Evolutionary conservation across 257 asterid genomes (phyloP).

Genomic region (Penstemon barbatus): DNA sequence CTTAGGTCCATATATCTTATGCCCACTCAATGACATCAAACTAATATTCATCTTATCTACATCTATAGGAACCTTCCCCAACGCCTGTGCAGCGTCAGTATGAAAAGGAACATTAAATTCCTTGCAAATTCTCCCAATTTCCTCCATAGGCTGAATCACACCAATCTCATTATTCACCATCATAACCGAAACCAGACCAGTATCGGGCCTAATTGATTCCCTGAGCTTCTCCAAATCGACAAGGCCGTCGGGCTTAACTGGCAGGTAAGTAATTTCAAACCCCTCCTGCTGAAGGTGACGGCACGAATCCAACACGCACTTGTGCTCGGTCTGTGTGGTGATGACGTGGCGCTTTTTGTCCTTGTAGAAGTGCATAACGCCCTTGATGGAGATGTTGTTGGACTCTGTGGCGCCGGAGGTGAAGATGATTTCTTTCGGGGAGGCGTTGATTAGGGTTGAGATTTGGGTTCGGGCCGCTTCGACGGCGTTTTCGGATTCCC

Average conservation of each 20-base stretch:
- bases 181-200: constrained; percentile 82
- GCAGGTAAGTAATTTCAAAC: constrained; percentile 76
- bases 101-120: constrained; percentile 78
- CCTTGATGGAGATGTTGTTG: constrained; percentile 81
- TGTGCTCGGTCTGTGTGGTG: constrained; percentile 96
- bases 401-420: constrained; percentile 97
- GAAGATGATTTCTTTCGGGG: constrained; percentile 86
- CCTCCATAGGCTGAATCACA: constrained; percentile 87
- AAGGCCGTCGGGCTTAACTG: constrained; percentile 75
- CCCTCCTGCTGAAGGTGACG: constrained; percentile 92
- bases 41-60: constrained; percentile 90
- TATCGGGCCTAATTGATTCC: constrained; percentile 71
- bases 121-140: constrained; percentile 84
- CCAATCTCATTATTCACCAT: constrained; percentile 97
- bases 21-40: constrained; percentile 96
- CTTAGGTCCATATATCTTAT: constrained; percentile 95
- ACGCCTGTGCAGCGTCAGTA: constrained; percentile 93
- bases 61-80: constrained; percentile 87
- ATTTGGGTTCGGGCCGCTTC: constrained; percentile 66
- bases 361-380: constrained; percentile 76
- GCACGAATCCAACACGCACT: constrained; percentile 89
- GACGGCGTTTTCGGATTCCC: constrained; percentile 92
- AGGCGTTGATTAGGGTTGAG: constrained; percentile 67
- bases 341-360: constrained; percentile 89
- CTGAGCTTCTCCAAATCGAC: constrained; percentile 63